phyloP scores from a whole-genome alignment of 352 stramenopile species.

The Hyaloperonospora brassicae region DNA sequence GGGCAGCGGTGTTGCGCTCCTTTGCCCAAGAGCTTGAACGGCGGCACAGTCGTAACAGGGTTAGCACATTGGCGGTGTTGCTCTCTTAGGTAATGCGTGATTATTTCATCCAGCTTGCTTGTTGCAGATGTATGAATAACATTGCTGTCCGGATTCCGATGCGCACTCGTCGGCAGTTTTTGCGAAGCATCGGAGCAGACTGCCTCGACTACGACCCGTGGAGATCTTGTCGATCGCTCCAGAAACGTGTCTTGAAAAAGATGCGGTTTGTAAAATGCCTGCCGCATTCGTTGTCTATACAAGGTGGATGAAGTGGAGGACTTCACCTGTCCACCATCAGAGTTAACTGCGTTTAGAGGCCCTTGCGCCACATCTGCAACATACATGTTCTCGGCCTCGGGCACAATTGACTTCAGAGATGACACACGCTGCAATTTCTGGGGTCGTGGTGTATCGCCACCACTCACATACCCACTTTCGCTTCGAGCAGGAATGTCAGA shows the following conservation, averaged over 20 bases:
- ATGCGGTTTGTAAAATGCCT: slow-evolving; percentile 21
- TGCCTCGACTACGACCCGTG: slow-evolving; percentile 13
- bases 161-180: slow-evolving; percentile 30
- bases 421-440: slow-evolving; percentile 28
- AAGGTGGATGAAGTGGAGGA: slow-evolving; percentile 4
- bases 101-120: slow-evolving; percentile 75
- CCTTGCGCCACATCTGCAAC: slow-evolving; percentile 9
- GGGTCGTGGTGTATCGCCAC: slow-evolving; percentile 20
- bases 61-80: slow-evolving; percentile 85
- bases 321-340: slow-evolving; percentile 10
- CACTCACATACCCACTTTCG: slow-evolving; percentile 27
- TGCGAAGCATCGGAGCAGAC: slow-evolving; percentile 21
- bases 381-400: slow-evolving; percentile 19
- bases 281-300: slow-evolving; percentile 28
- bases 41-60: slow-evolving; percentile 78
- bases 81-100: slow-evolving; percentile 80
- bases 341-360: slow-evolving; percentile 11
- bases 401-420: slow-evolving; percentile 28
- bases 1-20: slow-evolving; percentile 63
- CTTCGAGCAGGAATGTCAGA: slow-evolving; percentile 11
- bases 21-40: slow-evolving; percentile 68
- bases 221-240: slow-evolving; percentile 17
- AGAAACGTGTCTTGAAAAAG: slow-evolving; percentile 25
- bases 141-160: slow-evolving; percentile 22
- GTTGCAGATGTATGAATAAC: slow-evolving; percentile 5